Base-by-base conservation (phyloP, 495 filamentous ascomycete genomes). In the Xylaria longipes region DNA sequence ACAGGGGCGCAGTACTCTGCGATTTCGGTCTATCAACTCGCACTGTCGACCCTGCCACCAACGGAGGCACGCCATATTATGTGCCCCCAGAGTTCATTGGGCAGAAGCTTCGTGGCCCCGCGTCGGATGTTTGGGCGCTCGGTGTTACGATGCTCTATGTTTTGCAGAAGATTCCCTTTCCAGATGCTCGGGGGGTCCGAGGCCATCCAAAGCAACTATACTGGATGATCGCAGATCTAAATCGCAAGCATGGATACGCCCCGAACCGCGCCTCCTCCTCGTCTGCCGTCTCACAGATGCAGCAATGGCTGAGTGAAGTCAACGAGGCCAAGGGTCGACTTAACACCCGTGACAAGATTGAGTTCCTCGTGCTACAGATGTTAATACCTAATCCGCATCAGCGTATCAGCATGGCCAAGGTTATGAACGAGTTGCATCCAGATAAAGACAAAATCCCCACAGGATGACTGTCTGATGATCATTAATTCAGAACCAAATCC, bases 141-240 rank as follows among this genome's bases (percentile, higher is more conserved):
- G 84, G 84, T 33, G 80, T 86, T 29, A 83, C 81, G 6, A 86
- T 86, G 84, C 74, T 86, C 35, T 86, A 86, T 60, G 82, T 84
- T 14, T 65, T 86, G 67, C 80, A 80, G 37, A 83, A 83, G 76
- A 82, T 85, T 39, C 63, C 80, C 0, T 86, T 84, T 73, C 84
- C 84, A 0, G 84, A 86, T 15, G 76, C 79, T 8, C 76, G 84
- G 11, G 83, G 80, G 1, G 74, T 82, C 62, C 76, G 76, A 56
- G 76, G 74, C 0, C 84, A 86, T 65, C 82, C 83, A 1, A 78
- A 78, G 37, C 81, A 82, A 37, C 65, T 86, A 14, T 82, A 84
- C 74, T 86, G 84, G 84, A 78, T 80, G 71, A 86, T 86, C 48
- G 82, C 83, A 5, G 80, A 81, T 67, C 76, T 82, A 20, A 78